Evolutionary conservation across 164 flowering plant species (phyloP).

Genomic region (Macadamia integrifolia): DNA sequence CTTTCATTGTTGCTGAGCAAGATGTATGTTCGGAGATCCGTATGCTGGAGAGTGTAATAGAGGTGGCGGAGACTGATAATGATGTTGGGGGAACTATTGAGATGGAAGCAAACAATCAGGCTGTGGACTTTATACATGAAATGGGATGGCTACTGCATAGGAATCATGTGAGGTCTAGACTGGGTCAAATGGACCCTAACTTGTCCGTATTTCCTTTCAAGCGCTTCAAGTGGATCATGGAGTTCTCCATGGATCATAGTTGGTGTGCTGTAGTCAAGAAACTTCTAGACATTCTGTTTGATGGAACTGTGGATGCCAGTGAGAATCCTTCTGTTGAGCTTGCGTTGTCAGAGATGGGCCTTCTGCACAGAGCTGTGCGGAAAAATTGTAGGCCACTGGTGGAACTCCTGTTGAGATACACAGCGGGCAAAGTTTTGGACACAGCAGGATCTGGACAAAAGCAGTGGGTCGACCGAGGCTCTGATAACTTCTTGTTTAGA

Average conservation of each 20-base stretch:
- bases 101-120: conserved; percentile 37
- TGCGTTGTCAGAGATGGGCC: conserved; percentile 48
- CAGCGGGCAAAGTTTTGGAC: conserved; percentile 22
- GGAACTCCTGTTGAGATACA: conserved; percentile 51
- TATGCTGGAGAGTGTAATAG: conserved; percentile 51
- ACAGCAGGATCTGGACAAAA: conserved; percentile 17
- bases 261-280: conserved; percentile 90
- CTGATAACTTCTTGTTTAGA: conserved; percentile 37
- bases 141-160: conserved; percentile 89
- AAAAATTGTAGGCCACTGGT: conserved; percentile 65
- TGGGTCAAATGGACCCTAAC: conserved; percentile 27
- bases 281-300: conserved; percentile 48
- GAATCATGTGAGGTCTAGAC: conserved; percentile 33
- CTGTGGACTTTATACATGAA: conserved; percentile 67
- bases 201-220: conserved; percentile 37
- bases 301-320: conserved; percentile 46
- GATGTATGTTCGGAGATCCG: conserved; percentile 77
- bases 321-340: conserved; percentile 33
- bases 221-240: conserved; percentile 64
- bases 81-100: conserved; percentile 9
- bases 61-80: conserved; percentile 25
- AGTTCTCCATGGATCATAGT: conserved; percentile 68
- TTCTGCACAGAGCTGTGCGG: conserved; percentile 69
- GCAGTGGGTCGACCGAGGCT: conserved; percentile 12
- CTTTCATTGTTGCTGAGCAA: conserved; percentile 74